These are phyloP conservation scores for Aaosphaeria arxii DNA, from an alignment of 2,329 filamentous ascomycete genomes.

Conservation along the genomic window DNA sequence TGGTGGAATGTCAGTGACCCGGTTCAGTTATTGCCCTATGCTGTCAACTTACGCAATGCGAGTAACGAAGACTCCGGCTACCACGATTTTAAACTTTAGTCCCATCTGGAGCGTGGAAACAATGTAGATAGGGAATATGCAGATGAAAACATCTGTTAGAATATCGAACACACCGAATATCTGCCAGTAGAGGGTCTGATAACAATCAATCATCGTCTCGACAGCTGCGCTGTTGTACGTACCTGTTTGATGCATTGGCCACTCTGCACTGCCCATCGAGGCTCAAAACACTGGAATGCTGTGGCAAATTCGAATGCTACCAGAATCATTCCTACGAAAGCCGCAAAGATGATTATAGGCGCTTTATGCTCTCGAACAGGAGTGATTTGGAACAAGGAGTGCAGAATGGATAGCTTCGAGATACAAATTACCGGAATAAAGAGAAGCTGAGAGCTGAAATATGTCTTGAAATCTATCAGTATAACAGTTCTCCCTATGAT, in stretches of 20 bases:
- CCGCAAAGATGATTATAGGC: not conserved
- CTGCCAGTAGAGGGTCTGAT: constrained; percentile 3
- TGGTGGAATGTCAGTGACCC: not conserved
- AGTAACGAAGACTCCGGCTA: constrained; percentile 3
- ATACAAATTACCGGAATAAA: constrained; percentile 2
- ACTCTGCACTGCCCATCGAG: not conserved
- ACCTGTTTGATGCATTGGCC: constrained; percentile 3
- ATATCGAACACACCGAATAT: constrained; percentile 2
- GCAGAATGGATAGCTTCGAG: constrained; percentile 1
- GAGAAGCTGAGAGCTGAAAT: constrained; percentile 1
- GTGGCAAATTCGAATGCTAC: constrained; percentile 1
- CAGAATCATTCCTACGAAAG: not conserved
- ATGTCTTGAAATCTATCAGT: not conserved
- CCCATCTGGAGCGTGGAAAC: constrained; percentile 3
- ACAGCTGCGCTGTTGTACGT: not conserved
- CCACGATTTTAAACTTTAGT: constrained; percentile 1
- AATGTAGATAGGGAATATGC: constrained; percentile 2
- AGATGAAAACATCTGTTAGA: constrained; percentile 3
- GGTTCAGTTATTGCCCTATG: not conserved
- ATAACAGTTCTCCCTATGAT: not conserved
- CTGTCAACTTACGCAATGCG: constrained; percentile 1
- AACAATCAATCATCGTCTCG: not conserved
- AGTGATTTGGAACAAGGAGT: constrained; percentile 1
- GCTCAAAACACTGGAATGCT: not conserved
- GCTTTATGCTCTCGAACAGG: constrained; percentile 3